Conservation (phyloP, 1,284 basidiomycete species). For the Cryptococcus hybrid region DNA sequence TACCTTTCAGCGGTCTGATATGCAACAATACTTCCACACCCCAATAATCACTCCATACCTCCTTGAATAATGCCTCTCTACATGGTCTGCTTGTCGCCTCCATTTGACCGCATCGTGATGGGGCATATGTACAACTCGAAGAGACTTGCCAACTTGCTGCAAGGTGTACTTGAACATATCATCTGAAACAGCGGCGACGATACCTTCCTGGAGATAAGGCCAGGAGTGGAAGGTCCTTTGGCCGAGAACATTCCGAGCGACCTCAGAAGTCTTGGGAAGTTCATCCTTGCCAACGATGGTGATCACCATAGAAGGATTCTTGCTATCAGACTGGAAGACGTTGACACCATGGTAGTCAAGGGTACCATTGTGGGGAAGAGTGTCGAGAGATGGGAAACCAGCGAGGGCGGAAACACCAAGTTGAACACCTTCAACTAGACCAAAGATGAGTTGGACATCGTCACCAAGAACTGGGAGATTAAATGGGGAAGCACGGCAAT, state of each 20-base stretch:
- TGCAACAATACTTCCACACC: conserved; percentile 76
- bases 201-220: conserved; percentile 93
- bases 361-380: conserved; percentile 72
- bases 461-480: conserved; percentile 78
- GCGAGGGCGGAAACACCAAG: conserved; percentile 84
- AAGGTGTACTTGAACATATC: conserved; percentile 79
- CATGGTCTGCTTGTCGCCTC: conserved; percentile 73
- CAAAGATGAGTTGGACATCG: conserved; percentile 80
- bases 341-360: conserved; percentile 88
- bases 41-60: conserved; percentile 83
- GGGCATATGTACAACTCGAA: conserved; percentile 65
- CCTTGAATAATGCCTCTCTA: conserved; percentile 86
- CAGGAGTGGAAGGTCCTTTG: conserved; percentile 79
- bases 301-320: conserved; percentile 90
- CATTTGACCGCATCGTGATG: conserved; percentile 69
- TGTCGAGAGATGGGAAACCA: conserved; percentile 93
- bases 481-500: conserved; percentile 75
- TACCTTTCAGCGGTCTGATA: conserved; percentile 81
- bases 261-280: conserved; percentile 63
- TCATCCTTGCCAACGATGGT: conserved; percentile 77
- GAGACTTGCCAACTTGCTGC: conserved; percentile 60
- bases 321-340: conserved; percentile 85
- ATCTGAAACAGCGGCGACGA: conserved; percentile 84
- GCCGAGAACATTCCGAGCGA: conserved; percentile 74
- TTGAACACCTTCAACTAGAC: conserved; percentile 83